Evolutionary conservation across 345 rosid genomes (phyloP).

Genomic region (Psidium friedrichsthalianum): DNA sequence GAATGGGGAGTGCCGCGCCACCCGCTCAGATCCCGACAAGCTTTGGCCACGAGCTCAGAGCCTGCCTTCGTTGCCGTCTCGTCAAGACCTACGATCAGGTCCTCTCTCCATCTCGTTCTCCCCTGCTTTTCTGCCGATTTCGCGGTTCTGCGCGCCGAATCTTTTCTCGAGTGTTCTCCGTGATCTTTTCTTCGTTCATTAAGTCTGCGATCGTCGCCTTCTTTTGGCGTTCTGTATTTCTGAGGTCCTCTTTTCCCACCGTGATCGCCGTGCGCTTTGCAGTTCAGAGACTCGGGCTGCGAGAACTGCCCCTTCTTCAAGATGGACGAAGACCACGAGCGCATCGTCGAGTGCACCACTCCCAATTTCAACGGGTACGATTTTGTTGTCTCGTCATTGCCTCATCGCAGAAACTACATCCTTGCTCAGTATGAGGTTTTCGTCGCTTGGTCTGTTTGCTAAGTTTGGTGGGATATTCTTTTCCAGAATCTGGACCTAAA

Average conservation of each 20-base stretch:
- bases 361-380: slow-evolving; percentile 73
- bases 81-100: slow-evolving; percentile 91
- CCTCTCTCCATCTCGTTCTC: neutral
- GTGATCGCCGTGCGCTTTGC: neutral
- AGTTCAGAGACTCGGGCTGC: slow-evolving; percentile 65
- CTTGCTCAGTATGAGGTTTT: neutral
- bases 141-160: neutral
- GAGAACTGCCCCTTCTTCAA: slow-evolving; percentile 83
- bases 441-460: neutral
- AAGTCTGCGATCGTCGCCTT: neutral
- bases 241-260: neutral
- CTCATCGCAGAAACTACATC: neutral
- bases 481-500: neutral
- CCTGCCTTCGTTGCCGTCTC: slow-evolving; percentile 83
- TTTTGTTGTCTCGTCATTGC: neutral
- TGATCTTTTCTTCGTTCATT: neutral
- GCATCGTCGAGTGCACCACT: slow-evolving; percentile 75
- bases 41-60: slow-evolving; percentile 81
- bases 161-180: neutral
- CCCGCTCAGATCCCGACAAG: slow-evolving; percentile 93
- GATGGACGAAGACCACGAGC: slow-evolving; percentile 83
- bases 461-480: neutral
- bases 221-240: neutral
- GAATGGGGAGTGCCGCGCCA: slow-evolving; percentile 30
- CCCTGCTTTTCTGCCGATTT: neutral